phyloP scores from a whole-genome alignment of 140 eudicot species.

The Erigeron philadelphicus region DNA sequence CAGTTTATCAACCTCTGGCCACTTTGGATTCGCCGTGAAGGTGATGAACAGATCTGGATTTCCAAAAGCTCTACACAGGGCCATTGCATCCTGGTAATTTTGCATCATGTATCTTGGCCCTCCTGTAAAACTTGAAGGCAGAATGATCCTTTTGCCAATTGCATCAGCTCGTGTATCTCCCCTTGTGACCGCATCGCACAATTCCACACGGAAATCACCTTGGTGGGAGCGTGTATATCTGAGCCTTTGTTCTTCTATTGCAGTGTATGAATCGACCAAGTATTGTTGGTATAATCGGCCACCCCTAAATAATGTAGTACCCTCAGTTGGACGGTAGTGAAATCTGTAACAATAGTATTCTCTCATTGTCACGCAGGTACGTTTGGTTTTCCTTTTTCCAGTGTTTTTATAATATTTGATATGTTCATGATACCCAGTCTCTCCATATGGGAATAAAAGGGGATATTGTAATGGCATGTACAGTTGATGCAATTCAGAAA shows the following conservation, averaged over 20 bases:
- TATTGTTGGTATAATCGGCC: not conserved
- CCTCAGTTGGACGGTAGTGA: not conserved
- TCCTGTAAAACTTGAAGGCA: not conserved
- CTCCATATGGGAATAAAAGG: no score
- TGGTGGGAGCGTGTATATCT: not conserved
- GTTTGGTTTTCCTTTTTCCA: no score
- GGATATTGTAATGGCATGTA: no score
- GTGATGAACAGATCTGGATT: not conserved
- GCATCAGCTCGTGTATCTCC: not conserved
- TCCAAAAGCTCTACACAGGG: not conserved
- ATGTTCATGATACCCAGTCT: no score
- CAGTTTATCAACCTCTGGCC: not conserved
- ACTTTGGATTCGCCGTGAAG: not conserved
- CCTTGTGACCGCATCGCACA: not conserved
- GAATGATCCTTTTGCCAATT: not conserved
- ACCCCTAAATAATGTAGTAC: not conserved
- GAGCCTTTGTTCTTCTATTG: not conserved
- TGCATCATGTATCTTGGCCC: not conserved
- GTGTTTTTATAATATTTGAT: no score
- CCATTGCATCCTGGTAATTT: not conserved
- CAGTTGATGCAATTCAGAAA: no score
- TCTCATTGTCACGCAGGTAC: no score
- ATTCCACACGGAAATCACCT: not conserved
- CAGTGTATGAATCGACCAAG: not conserved
- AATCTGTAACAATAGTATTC: no score